Conservation (phyloP, 306 rosid genomes). For the Crataegus laevigata region DNA sequence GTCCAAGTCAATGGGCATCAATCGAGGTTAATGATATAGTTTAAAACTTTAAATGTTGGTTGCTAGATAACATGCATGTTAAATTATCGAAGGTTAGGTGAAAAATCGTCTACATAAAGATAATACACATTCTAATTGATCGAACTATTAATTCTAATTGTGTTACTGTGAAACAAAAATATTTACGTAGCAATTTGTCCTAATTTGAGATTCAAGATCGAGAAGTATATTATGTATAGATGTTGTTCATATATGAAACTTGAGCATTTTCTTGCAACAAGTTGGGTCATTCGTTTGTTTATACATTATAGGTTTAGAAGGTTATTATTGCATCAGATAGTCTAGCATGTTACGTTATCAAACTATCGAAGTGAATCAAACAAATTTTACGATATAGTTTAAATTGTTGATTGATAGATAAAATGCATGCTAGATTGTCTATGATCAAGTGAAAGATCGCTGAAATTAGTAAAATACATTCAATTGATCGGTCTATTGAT, state of each 20-base stretch:
- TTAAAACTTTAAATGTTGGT: neutral
- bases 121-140: too few species aligned
- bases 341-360: too few species aligned
- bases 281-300: neutral
- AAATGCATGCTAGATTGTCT: neutral
- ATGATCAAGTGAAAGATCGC: neutral
- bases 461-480: too few species aligned
- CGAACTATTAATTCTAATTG: too few species aligned
- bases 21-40: neutral
- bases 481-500: too few species aligned
- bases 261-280: too few species aligned
- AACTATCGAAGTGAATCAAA: neutral
- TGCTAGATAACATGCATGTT: neutral
- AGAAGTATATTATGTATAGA: neutral
- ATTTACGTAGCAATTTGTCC: neutral
- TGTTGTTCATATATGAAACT: neutral
- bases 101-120: neutral
- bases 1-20: neutral
- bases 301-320: neutral
- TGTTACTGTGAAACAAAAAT: too few species aligned
- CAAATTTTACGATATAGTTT: too few species aligned
- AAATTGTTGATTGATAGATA: too few species aligned
- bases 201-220: too few species aligned
- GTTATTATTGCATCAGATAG: neutral
- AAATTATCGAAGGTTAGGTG: neutral